Evolutionary conservation across 441 rosid species (phyloP).

Genomic region (Gossypium laxum): DNA sequence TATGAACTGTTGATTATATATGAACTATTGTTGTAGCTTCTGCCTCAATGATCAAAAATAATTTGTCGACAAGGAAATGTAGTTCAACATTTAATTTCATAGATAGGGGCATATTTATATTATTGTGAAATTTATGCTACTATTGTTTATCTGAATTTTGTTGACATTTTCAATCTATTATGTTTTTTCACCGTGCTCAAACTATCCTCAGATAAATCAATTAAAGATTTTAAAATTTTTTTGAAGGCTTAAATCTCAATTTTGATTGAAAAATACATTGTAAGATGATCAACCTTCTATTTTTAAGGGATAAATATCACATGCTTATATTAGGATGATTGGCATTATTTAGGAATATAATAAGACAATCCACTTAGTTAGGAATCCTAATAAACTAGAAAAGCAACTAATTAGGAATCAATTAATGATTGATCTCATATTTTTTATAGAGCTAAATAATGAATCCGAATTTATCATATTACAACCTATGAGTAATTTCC

Average conservation of each 20-base stretch:
- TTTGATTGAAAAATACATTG: neutral
- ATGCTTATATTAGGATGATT: neutral
- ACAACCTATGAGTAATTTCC: neutral
- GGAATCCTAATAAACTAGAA: neutral
- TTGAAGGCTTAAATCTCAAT: neutral
- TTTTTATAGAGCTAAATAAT: neutral
- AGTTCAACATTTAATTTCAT: neutral
- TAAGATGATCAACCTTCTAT: no score
- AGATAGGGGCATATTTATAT: neutral
- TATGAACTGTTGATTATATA: neutral
- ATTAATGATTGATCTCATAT: neutral
- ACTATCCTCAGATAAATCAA: neutral
- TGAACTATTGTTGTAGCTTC: conserved; percentile 2
- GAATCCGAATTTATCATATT: neutral
- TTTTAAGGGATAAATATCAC: neutral
- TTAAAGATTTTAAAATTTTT: no score
- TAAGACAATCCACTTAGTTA: neutral
- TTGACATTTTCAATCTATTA: neutral
- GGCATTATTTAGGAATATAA: neutral
- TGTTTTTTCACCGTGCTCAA: neutral
- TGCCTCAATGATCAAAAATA: neutral
- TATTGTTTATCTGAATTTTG: neutral
- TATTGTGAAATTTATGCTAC: neutral
- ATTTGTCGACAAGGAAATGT: neutral
- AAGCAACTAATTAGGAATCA: neutral